These are phyloP conservation scores for Podila epicladia DNA, from an alignment of 192 early-diverging fungal genomes.

Conservation along the genomic window DNA sequence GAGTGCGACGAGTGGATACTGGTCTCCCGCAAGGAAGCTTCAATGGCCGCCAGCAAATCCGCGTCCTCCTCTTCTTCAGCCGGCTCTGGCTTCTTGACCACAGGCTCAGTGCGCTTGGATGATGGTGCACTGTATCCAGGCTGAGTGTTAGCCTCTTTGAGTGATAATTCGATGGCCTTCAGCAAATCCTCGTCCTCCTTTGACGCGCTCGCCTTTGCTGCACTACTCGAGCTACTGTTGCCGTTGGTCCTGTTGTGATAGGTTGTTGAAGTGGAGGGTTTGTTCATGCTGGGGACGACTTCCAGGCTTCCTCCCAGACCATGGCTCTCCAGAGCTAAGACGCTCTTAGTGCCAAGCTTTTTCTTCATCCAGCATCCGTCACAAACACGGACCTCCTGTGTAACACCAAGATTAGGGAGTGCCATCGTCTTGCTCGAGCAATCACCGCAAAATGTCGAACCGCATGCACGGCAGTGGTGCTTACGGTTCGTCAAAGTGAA, in stretches of 20 bases:
- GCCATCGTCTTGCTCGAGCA: slow-evolving; percentile 92
- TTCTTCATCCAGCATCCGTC: slow-evolving; percentile 88
- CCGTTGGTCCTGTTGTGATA: slow-evolving; percentile 29
- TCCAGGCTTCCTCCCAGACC: slow-evolving; percentile 55
- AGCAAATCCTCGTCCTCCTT: slow-evolving; percentile 91
- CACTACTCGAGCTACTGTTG: slow-evolving; percentile 5
- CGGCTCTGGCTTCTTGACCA: neutral
- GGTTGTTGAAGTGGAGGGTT: slow-evolving; percentile 51
- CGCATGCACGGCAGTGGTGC: slow-evolving; percentile 99
- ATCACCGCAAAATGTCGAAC: slow-evolving; percentile 89
- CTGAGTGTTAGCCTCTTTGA: slow-evolving; percentile 76
- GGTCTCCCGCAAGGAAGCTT: slow-evolving; percentile 77
- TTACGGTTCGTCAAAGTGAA: slow-evolving; percentile 97
- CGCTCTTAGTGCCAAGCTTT: slow-evolving; percentile 47
- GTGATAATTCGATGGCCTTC: slow-evolving; percentile 91
- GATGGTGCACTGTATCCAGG: slow-evolving; percentile 59
- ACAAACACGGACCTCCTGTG: slow-evolving; percentile 93
- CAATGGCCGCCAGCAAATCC: slow-evolving; percentile 80
- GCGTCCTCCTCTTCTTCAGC: slow-evolving; percentile 71
- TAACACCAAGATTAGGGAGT: slow-evolving; percentile 88
- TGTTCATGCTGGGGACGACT: slow-evolving; percentile 27
- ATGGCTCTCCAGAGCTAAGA: slow-evolving; percentile 13
- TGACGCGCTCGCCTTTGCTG: slow-evolving; percentile 16
- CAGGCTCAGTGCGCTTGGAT: slow-evolving; percentile 1
- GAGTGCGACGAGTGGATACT: slow-evolving; percentile 38